Percentiles rank a stretch among this genome's conserved stretches.
These are phyloP conservation scores for Pisolithus microcarpus DNA, from an alignment of 768 basidiomycete species.

Conservation along the genomic window DNA sequence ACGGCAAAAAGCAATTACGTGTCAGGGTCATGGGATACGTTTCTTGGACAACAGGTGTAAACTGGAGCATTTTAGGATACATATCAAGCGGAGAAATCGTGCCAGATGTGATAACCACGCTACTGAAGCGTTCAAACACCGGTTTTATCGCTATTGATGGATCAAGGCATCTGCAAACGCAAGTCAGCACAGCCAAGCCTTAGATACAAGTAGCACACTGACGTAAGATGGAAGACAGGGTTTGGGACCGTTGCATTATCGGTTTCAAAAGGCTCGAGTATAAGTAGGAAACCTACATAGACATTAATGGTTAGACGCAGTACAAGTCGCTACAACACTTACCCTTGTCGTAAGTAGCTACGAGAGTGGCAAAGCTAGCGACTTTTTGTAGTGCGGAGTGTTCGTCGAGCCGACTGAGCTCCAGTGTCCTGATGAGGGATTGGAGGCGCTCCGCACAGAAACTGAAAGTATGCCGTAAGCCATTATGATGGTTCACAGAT, in stretches of 20 bases:
- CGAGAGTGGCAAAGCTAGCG: slow-evolving; percentile 91
- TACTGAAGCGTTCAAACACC: slow-evolving; percentile 96
- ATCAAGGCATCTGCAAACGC: slow-evolving; percentile 73
- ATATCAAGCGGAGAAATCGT: slow-evolving; percentile 98
- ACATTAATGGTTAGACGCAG: neutral
- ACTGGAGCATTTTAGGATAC: slow-evolving; percentile 99
- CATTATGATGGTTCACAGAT: neutral
- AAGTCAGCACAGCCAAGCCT: slow-evolving; percentile 6
- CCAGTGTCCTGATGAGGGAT: slow-evolving; percentile 87
- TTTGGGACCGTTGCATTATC: slow-evolving; percentile 98
- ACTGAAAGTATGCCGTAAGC: slow-evolving; percentile 33
- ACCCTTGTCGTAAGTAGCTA: slow-evolving; percentile 98
- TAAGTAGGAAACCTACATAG: slow-evolving; percentile 79
- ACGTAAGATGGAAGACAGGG: slow-evolving; percentile 98
- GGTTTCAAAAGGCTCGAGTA: slow-evolving; percentile 97
- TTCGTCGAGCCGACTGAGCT: slow-evolving; percentile 86
- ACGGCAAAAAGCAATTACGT: slow-evolving; percentile 90
- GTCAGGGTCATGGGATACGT: slow-evolving; percentile 97
- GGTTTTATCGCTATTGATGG: slow-evolving; percentile 97
- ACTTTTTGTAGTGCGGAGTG: slow-evolving; percentile 90
- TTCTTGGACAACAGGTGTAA: slow-evolving; percentile 94
- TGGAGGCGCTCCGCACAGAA: slow-evolving; percentile 96
- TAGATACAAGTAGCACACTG: slow-evolving; percentile 15
- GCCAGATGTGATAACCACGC: slow-evolving; percentile 97
- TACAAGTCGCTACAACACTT: slow-evolving; percentile 6